Base-by-base conservation (phyloP, 2,329 filamentous ascomycete species). In the Colletotrichum horii region DNA sequence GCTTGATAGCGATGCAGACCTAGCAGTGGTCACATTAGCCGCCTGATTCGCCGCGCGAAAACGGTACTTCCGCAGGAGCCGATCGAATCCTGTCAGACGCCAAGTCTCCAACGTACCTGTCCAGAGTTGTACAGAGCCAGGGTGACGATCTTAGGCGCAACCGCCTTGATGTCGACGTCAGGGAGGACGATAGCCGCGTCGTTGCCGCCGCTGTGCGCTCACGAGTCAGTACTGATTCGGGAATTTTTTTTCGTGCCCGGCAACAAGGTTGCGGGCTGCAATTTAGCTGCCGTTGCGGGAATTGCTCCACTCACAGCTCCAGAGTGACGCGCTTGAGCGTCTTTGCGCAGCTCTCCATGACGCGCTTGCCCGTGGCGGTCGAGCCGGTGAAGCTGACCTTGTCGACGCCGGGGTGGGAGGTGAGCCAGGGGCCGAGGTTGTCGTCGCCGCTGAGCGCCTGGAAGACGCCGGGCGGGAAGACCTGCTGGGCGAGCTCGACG, bases 351-450 rank as follows among this genome's bases (percentile, higher is more conserved):
- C 86, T 88, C 71, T 87, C 87, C 86, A 92, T 89, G 70, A 93
- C 89, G 81, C 88, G 88, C 85, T 92, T 93, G 12, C 92, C 92
- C 0, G 90, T 92, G 0, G 86, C 85, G 8, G 87, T 90, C 14
- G 90, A 92, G 4, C 92, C 91, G 0, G 92, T 93, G 83, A 94
- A 94, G 78, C 86, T 88, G 80, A 94, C 89, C 85, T 92, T 93
- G 72, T 89, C 86, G 71, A 93, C 88, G 24, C 86, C 89, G 0
- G 90, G 90, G 79, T 93, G 91, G n/a, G 80, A 82, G 0, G 90
- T 92, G 67, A 93, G 81, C 86, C 86, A 87, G 2, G 89, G 90
- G 6, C 92, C 92, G 12, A 94, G 87, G 66, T 86, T 85, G 78
- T 93, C 91, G 69, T 90, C 90, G 12, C 92, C 92, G 67, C 89